A percentile compares a stretch with the other conserved stretches of the same genome.
These are phyloP conservation scores for Pholiota adiposa DNA, from an alignment of 1,284 basidiomycete species.

Conservation along the genomic window DNA sequence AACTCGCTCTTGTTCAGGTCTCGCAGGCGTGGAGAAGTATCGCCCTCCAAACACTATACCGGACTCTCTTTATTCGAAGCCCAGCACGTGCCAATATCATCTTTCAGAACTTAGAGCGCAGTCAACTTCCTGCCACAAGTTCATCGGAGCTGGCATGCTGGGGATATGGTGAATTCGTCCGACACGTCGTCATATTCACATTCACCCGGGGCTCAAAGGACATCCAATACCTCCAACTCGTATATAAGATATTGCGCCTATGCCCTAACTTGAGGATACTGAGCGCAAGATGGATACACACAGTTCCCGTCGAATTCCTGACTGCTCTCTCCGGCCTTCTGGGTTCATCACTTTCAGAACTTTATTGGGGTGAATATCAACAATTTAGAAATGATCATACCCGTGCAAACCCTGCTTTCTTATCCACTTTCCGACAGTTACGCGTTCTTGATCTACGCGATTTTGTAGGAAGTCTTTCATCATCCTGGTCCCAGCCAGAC, in stretches of 20 bases:
- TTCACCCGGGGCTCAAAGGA: constrained; percentile 41
- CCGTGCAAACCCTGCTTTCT: constrained; percentile 34
- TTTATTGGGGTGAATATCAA: constrained; percentile 43
- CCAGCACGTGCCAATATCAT: constrained; percentile 39
- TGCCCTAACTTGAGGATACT: constrained; percentile 46
- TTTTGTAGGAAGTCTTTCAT: constrained; percentile 31
- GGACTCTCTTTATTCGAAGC: constrained; percentile 49
- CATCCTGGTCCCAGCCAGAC: constrained; percentile 10
- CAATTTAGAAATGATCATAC: constrained; percentile 19
- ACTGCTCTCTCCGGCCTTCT: constrained; percentile 41
- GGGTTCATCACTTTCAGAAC: constrained; percentile 38
- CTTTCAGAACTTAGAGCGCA: constrained; percentile 34
- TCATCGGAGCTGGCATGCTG: neutral
- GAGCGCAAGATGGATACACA: constrained; percentile 41
- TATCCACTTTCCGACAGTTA: constrained; percentile 41
- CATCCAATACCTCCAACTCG: constrained; percentile 38
- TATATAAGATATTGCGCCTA: constrained; percentile 44
- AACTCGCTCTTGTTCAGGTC: constrained; percentile 52
- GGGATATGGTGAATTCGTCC: constrained; percentile 45
- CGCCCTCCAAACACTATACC: constrained; percentile 49
- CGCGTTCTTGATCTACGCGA: constrained; percentile 45
- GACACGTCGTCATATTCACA: constrained; percentile 47
- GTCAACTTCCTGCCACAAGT: constrained; percentile 18
- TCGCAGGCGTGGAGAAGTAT: constrained; percentile 51
- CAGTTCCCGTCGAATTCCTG: constrained; percentile 27